A percentile compares a stretch with the other conserved stretches of the same genome.
These are phyloP conservation scores for Podosphaera xanthii DNA, from an alignment of 2,329 filamentous ascomycete species.

Conservation along the genomic window DNA sequence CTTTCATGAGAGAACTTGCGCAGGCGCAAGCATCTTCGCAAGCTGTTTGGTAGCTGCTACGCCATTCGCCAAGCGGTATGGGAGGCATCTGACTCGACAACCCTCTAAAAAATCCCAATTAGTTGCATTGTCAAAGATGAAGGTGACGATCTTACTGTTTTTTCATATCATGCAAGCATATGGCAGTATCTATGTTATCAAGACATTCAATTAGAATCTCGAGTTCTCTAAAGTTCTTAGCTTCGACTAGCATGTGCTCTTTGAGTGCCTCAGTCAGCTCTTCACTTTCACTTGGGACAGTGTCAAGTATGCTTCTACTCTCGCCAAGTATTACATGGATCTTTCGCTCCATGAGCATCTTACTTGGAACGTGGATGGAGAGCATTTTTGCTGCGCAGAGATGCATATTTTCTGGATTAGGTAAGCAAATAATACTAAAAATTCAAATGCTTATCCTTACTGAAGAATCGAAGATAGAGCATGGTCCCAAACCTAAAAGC, in stretches of 20 bases:
- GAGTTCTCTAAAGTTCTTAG: slow-evolving; percentile 42
- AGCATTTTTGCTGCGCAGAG: slow-evolving; percentile 32
- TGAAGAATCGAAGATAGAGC: slow-evolving; percentile 64
- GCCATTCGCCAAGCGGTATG: slow-evolving; percentile 19
- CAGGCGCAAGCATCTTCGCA: slow-evolving; percentile 22
- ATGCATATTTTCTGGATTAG: slow-evolving; percentile 18
- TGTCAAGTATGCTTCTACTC: slow-evolving; percentile 16
- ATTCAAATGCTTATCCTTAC: slow-evolving; percentile 30
- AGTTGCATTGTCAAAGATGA: background rate
- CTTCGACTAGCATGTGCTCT: slow-evolving; percentile 24
- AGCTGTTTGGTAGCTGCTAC: slow-evolving; percentile 10
- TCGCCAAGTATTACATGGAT: slow-evolving; percentile 20
- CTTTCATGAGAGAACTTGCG: slow-evolving; percentile 37
- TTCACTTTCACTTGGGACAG: slow-evolving; percentile 10
- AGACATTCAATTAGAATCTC: slow-evolving; percentile 43
- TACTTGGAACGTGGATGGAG: slow-evolving; percentile 25
- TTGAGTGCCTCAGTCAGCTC: slow-evolving; percentile 12
- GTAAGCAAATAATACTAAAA: slow-evolving; percentile 6
- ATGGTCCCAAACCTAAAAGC: slow-evolving; percentile 45
- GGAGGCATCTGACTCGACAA: background rate
- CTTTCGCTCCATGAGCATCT: slow-evolving; percentile 17
- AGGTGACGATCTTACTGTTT: background rate
- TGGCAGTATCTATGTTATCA: slow-evolving; percentile 39
- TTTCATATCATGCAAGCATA: background rate
- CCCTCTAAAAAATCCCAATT: background rate